These are phyloP conservation scores for Sicyos baderoa DNA, from an alignment of 306 rosid genomes.

Conservation along the genomic window DNA sequence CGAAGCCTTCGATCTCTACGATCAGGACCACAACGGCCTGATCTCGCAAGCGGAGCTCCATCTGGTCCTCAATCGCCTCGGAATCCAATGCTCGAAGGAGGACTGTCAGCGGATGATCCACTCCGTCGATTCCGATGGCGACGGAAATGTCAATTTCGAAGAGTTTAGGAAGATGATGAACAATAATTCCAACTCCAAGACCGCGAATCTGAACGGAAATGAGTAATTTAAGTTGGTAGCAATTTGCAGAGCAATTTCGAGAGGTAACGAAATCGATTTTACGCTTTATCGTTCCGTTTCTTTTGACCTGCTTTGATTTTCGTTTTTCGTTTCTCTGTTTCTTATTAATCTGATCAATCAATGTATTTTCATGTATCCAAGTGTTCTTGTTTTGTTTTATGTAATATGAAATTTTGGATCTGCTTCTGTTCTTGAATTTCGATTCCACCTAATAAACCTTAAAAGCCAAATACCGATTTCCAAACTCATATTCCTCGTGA, in stretches of 20 bases:
- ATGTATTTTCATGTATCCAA: constrained; percentile 4
- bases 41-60: constrained; percentile 63
- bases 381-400: not conserved
- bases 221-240: too few species aligned
- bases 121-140: constrained; percentile 78
- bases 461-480: too few species aligned
- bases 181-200: constrained; percentile 16
- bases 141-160: constrained; percentile 67
- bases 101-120: constrained; percentile 67
- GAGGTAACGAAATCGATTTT: constrained; percentile 16
- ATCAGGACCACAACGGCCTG: constrained; percentile 69
- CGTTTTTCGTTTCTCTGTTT: not conserved
- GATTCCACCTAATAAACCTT: too few species aligned
- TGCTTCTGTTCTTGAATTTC: too few species aligned
- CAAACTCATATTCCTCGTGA: too few species aligned
- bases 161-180: constrained; percentile 86
- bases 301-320: not conserved
- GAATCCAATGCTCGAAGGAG: constrained; percentile 45
- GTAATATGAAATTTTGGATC: too few species aligned
- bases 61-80: constrained; percentile 58
- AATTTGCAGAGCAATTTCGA: too few species aligned
- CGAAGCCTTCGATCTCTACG: constrained; percentile 80
- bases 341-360: constrained; percentile 2
- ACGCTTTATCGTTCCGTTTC: not conserved
- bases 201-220: constrained; percentile 10